A percentile compares a stretch with the other conserved stretches of the same genome.
These are phyloP conservation scores for Arachnopeziza araneosa DNA, from an alignment of 2,329 filamentous ascomycete genomes.

Conservation along the genomic window DNA sequence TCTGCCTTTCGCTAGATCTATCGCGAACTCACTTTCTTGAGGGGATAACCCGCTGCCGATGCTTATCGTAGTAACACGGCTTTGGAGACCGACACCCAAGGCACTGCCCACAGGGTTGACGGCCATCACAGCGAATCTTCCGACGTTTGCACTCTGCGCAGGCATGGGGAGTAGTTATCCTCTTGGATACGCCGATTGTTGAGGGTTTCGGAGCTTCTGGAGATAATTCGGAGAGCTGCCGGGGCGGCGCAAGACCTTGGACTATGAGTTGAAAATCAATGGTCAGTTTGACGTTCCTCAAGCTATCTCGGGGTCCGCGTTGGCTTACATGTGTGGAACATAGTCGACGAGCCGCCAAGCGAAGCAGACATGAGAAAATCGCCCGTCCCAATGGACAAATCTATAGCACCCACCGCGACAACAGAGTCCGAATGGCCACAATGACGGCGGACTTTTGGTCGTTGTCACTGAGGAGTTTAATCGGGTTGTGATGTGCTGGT, in stretches of 20 bases:
- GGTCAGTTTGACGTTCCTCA: slow-evolving; percentile 3
- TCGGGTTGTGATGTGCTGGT: not conserved
- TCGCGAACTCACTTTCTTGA: slow-evolving; percentile 61
- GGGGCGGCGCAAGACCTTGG: slow-evolving; percentile 29
- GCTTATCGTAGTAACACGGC: slow-evolving; percentile 75
- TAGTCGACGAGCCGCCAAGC: slow-evolving; percentile 24
- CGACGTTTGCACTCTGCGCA: slow-evolving; percentile 73
- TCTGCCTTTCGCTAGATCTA: not conserved
- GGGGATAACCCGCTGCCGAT: slow-evolving; percentile 68
- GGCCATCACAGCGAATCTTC: slow-evolving; percentile 80
- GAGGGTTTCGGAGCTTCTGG: slow-evolving; percentile 26
- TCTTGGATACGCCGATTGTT: slow-evolving; percentile 38
- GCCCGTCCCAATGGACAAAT: not conserved
- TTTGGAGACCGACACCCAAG: slow-evolving; percentile 76
- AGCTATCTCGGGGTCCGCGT: not conserved
- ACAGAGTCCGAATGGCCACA: not conserved
- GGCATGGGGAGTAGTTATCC: slow-evolving; percentile 55
- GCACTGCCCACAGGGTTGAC: slow-evolving; percentile 77
- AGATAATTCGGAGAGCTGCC: slow-evolving; percentile 21
- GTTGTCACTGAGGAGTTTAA: not conserved
- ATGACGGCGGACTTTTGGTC: not conserved
- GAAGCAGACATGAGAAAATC: slow-evolving; percentile 24
- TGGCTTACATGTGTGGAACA: slow-evolving; percentile 32
- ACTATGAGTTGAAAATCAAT: slow-evolving; percentile 17
- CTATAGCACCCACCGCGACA: not conserved